Percentiles rank a stretch among this genome's conserved stretches.
These are phyloP conservation scores for Cyberlindnera nakhonratchasimensis DNA, from an alignment of 805 yeast genomes.

Conservation along the genomic window DNA sequence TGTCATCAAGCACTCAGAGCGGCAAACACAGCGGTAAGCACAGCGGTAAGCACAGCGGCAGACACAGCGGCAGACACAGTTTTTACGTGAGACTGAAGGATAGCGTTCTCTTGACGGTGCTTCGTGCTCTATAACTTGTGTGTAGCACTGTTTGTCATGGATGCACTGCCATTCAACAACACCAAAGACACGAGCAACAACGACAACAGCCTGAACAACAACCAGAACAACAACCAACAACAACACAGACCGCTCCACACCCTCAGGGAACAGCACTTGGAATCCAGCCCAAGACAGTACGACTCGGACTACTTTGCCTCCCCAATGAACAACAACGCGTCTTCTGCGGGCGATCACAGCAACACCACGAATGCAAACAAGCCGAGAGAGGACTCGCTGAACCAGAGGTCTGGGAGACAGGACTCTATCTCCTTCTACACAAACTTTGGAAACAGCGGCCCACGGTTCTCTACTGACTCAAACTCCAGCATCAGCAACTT, in stretches of 20 bases:
- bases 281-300: constrained; percentile 19
- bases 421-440: constrained; percentile 29
- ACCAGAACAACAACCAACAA: too few species aligned
- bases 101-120: too few species aligned
- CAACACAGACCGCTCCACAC: background rate
- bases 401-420: constrained; percentile 23
- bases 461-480: constrained; percentile 30
- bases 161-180: constrained; percentile 15
- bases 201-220: too few species aligned
- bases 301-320: constrained; percentile 4
- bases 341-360: constrained; percentile 8
- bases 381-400: constrained; percentile 15
- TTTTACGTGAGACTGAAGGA: too few species aligned
- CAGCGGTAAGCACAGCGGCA: too few species aligned
- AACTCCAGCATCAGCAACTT: constrained; percentile 27
- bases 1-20: too few species aligned
- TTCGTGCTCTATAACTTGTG: too few species aligned
- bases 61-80: too few species aligned
- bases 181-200: too few species aligned
- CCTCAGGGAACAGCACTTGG: constrained; percentile 2
- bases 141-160: constrained; percentile 14
- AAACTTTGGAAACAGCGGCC: constrained; percentile 21
- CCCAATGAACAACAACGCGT: constrained; percentile 8
- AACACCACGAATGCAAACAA: constrained; percentile 9
- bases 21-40: too few species aligned